Percentiles rank a stretch among this genome's conserved stretches.
phyloP scores from a whole-genome alignment of 75 land plant species.

The Ceratopteris richardii region DNA sequence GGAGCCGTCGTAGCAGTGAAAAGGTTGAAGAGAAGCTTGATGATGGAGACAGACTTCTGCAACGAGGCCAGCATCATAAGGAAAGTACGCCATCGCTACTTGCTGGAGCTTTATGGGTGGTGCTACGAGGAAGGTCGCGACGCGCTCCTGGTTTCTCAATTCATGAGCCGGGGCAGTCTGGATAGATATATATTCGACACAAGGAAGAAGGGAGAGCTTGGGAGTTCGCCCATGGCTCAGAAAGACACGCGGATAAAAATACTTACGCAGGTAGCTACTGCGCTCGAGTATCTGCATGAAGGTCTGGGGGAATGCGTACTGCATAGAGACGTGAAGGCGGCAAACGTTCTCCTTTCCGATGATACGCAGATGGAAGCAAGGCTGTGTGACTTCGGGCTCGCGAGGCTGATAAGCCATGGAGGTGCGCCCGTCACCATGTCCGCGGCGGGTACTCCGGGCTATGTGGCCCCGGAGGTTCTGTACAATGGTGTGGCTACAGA shows the following conservation, averaged over 20 bases:
- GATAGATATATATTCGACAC: constrained; percentile 23
- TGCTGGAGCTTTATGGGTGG: constrained; percentile 3
- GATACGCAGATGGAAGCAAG: constrained; percentile 3
- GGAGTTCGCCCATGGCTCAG: background rate
- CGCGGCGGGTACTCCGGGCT: constrained; percentile 29
- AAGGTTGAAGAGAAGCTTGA: constrained; percentile 1
- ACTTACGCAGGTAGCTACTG: constrained; percentile 26
- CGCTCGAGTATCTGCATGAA: constrained; percentile 28
- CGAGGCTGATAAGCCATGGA: constrained; percentile 15
- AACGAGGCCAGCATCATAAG: constrained; percentile 1
- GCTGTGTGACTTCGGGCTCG: constrained; percentile 33
- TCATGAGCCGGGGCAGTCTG: constrained; percentile 3
- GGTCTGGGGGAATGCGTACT: constrained; percentile 29
- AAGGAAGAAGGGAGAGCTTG: background rate
- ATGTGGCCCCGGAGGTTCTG: constrained; percentile 27
- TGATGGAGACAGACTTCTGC: background rate
- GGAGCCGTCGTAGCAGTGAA: constrained; percentile 1
- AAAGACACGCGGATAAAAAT: constrained; percentile 22
- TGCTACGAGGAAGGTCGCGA: constrained; percentile 6
- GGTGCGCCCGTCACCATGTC: constrained; percentile 7
- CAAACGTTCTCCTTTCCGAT: constrained; percentile 33
- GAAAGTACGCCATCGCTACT: background rate
- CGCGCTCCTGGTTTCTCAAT: background rate
- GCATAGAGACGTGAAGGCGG: constrained; percentile 44
- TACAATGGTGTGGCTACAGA: constrained; percentile 21